Evolutionary conservation across 352 stramenopile genomes (phyloP), one percentile per base, ranked within the genome.

Genomic region (Pythium plurisporium): DNA sequence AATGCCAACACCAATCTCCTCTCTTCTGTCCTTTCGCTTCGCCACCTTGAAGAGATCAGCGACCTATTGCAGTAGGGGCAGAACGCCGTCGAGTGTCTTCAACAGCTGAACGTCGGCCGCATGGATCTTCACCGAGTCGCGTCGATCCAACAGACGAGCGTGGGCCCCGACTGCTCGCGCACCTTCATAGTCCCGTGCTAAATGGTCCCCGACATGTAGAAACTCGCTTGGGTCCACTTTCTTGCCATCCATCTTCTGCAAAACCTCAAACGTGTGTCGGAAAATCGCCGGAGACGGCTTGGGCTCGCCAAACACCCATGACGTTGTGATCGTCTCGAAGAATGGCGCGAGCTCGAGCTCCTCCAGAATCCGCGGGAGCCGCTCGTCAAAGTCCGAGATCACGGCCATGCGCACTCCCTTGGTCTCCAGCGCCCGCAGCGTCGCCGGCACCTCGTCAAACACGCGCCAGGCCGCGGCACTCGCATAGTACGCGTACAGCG

Each of bases 311-410:
- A 78, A 58, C 4, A 20, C 40, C 60, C 82, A 93, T 2, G 82
- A 93, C 31, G 73, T 79, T 33, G 78, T 74, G 44, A 89, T 72
- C 30, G 76, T 69, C 6, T 80, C 53, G 33, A 91, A 86, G 51
- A 68, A 78, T 27, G 55, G 50, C 30, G 61, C 55, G 14, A 93
- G 73, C 27, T 55, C 55, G 36, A 91, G 48, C 0, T 64, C 72
- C 0, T 41, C 40, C 4, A 93, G 57, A 23, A 93, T 64, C 3
- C 40, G 19, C 29, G 72, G 64, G 4, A 93, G 65, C 3, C 82
- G 68, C 56, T 93, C 80, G 55, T 93, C 82, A 63, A 89, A 91
- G 65, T 93, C 88, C 49, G 80, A 93, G 27, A 93, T 73, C 51
- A 91, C 71, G 29, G 72, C 82, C 49, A 90, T 67, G 5, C 62